Conservation (phyloP, 2,329 filamentous ascomycete genomes). For the Corinectria fuckeliana region DNA sequence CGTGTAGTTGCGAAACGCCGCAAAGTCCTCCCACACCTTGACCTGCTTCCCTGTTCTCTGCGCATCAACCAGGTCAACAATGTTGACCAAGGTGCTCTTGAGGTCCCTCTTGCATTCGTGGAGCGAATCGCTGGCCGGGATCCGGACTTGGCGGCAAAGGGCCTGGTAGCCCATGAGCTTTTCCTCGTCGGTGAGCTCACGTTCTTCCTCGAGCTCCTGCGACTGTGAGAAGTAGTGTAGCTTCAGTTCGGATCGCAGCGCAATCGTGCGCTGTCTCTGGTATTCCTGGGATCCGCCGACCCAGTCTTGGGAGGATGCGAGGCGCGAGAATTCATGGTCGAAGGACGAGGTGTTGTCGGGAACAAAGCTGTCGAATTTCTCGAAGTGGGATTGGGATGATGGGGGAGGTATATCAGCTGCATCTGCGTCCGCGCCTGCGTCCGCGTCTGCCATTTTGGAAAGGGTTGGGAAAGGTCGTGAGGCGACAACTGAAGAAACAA, state of each 20-base stretch:
- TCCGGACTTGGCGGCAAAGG: slow-evolving; percentile 38
- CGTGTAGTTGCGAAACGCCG: slow-evolving; percentile 40
- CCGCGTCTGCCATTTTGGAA: not conserved
- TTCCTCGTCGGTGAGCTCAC: slow-evolving; percentile 27
- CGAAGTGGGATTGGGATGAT: slow-evolving; percentile 42
- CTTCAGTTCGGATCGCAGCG: slow-evolving; percentile 38
- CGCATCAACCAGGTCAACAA: slow-evolving; percentile 42
- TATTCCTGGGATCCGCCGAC: slow-evolving; percentile 38
- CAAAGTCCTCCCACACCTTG: slow-evolving; percentile 38
- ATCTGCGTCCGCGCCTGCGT: not conserved
- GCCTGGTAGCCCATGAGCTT: slow-evolving; percentile 36
- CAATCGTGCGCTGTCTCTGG: slow-evolving; percentile 41
- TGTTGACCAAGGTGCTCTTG: slow-evolving; percentile 40
- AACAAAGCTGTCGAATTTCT: slow-evolving; percentile 39
- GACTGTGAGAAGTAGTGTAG: slow-evolving; percentile 38
- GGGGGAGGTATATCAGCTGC: slow-evolving; percentile 11
- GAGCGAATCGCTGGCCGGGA: slow-evolving; percentile 25
- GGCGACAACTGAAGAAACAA: not conserved
- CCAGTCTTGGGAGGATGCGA: slow-evolving; percentile 42
- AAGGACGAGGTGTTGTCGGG: slow-evolving; percentile 39
- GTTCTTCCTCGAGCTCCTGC: slow-evolving; percentile 15
- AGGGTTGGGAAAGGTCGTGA: not conserved
- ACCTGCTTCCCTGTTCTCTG: slow-evolving; percentile 33
- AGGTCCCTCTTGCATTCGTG: slow-evolving; percentile 32
- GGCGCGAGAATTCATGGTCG: slow-evolving; percentile 41